Conservation (phyloP, 75 land plant genomes). For the Gnetum montanum region DNA sequence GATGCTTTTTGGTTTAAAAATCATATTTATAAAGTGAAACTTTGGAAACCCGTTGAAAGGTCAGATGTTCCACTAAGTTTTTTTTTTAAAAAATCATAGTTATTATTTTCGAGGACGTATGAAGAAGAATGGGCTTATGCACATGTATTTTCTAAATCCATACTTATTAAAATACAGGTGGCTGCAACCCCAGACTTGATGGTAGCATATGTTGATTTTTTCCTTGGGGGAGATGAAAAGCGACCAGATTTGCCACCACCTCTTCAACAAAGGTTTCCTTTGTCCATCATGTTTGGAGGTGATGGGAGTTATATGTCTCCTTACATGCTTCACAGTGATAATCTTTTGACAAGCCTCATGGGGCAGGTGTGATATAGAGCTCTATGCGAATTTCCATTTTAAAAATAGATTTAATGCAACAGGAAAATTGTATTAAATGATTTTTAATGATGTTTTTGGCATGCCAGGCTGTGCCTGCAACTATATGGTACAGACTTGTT, state of each 20-base stretch:
- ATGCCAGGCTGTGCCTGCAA: constrained; percentile 91
- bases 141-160: no score
- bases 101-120: no score
- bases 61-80: no score
- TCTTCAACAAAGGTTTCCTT: constrained; percentile 77
- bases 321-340: constrained; percentile 86
- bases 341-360: constrained; percentile 81
- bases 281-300: constrained; percentile 84
- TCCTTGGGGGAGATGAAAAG: constrained; percentile 97
- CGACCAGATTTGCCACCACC: constrained; percentile 87
- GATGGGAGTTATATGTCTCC: constrained; percentile 97
- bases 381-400: background rate
- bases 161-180: constrained; percentile 36
- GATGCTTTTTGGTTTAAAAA: no score
- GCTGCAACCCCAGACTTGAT: constrained; percentile 93
- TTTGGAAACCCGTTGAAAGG: no score
- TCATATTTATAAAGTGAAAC: no score
- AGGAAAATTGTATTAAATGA: no score
- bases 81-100: no score
- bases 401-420: background rate
- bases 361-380: constrained; percentile 57
- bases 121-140: no score
- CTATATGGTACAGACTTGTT: constrained; percentile 89
- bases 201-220: constrained; percentile 89
- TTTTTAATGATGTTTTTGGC: constrained; percentile 14